Evolutionary conservation across 768 basidiomycete genomes (phyloP), one percentile per base, ranked within the genome.

Genomic region (Suillus luteus): DNA sequence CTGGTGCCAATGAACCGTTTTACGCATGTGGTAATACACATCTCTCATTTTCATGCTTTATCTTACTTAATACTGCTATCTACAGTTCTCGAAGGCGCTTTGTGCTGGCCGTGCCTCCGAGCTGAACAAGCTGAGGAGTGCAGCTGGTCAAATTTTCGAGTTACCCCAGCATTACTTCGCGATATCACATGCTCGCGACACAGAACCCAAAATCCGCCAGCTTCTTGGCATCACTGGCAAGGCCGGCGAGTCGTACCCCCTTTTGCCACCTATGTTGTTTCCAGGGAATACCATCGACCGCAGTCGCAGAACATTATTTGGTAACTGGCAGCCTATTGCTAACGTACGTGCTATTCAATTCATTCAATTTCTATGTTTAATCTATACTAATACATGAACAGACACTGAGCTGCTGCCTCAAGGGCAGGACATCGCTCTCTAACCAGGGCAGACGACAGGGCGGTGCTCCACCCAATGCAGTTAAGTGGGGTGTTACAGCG

Each of bases 221-320:
- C 38, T 62, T n/a, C 62, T 58, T 33, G 62, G 62, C 31, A 40
- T n/a, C 24, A 49, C 40, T 41, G 46, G n/a, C 8, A 55, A 59
- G 3, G 27, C 38, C n/a, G 5, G 22, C 14, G 5, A 40, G 33
- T 40, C 7, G 11, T 58, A 60, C 7, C 59, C 55, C 8, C 12
- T 12, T 49, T 12, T 49, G 22, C 48, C 48, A 49, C 62, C 62
- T 10, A n/a, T 55, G 8, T 41, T 62, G 24, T 62, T 41, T 58
- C 62, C 55, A 14, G 37, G 57, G n/a, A 49, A 49, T 14, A 7
- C 14, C 6, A 5, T 37, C 1, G 14, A 62, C 27, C 24, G 27
- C 31, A 24, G 2, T 24, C 4, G 12, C 9, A 41, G 46, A 27
- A 58, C 55, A 7, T 14, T 62, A 8, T 62, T 62, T 22, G 37